Evolutionary conservation across 2,329 filamentous ascomycete genomes (phyloP), one percentile per base, ranked within the genome.

Genomic region (Dactylella cylindrospora): DNA sequence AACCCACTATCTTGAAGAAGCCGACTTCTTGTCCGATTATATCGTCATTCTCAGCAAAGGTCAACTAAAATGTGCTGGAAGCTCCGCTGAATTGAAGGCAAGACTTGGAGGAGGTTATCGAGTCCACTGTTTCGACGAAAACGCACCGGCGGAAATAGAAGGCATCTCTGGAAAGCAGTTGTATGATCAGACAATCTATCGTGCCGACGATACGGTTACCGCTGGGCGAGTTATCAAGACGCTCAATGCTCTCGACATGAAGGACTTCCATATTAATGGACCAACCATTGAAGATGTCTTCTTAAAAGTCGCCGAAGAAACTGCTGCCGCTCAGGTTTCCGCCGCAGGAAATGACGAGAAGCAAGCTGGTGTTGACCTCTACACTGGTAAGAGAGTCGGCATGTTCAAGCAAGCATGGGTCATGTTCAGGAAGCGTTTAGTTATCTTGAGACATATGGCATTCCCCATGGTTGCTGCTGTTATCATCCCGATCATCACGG

Each of bases 281-380:
- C 91, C 90, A 0, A 94, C 88, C 0, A 90, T 96, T 32, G 91
- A 96, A 71, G 90, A 95, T 67, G 90, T 95, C 0, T 96, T 96
- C 72, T 75, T 96, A 19, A 84, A 88, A 66, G 78, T 95, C 31
- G 88, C 90, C 0, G 87, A 91, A 69, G 90, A 95, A 71, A 80
- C 89, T 9, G 53, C 53, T 22, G 62, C 47, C 4, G 38, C 64
- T 3, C 39, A 40, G 39, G 60, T 60, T 39, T 64, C 49, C n/a
- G 65, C 64, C 9, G 44, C 68, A 40, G 15, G 67, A 5, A 66
- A 68, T 10, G 44, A 67, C 36, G 66, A 73, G 38, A 72, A 73
- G 25, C 73, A 72, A 44, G 12, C 47, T 9, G 73, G 73, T 0
- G 69, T 84, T 3, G 74, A 80, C 64, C 80, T 88, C 51, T 78